Evolutionary conservation across 305 asterid species (phyloP), one percentile per base, ranked within the genome.

Genomic region (Rubia peregrina): DNA sequence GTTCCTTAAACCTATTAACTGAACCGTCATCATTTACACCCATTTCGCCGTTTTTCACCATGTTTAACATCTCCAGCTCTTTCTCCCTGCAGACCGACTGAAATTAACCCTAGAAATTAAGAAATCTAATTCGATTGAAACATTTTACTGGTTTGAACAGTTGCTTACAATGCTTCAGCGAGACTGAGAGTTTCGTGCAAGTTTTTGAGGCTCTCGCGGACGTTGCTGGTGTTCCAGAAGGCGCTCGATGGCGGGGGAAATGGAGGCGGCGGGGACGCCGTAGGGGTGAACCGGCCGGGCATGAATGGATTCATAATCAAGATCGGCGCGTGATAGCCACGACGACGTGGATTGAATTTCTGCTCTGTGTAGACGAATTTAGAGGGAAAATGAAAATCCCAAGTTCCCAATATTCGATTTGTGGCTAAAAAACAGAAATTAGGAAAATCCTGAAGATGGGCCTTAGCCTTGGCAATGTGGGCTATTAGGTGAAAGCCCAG

Each of bases 201-300:
- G 42, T 88, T 87, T 48, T 81, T 82, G 71, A 88, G 86, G 75
- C 85, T 87, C 75, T 76, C 82, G 65, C 71, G 81, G 67, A 88
- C 88, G 70, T 88, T 92, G 46, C 78, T 68, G 66, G 86, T 22
- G 43, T 84, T 83, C 98, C 96, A 90, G 85, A 90, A 90, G 67
- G 86, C 60, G 61, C 72, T 73, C 6, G 95, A 82, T 6, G 92
- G 86, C 48, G 90, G 92, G 26, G 90, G 88, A 30, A 84, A 57
- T 5, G 88, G 83, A 62, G 90, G 90, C 11, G 33, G 36, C 57
- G 57, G 57, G 22, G 57, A 17, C 57, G 56, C 81, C 67, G 71
- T 22, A n/a, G 80, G 51, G 70, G 77, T 67, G 61, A 70, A 86
- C 6, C 80, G 90, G 26, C 75, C 72, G 62, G 73, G 76, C 22